Evolutionary conservation across 768 basidiomycete genomes (phyloP), one percentile per base, ranked within the genome.

Genomic region (Lyophyllum semitale): DNA sequence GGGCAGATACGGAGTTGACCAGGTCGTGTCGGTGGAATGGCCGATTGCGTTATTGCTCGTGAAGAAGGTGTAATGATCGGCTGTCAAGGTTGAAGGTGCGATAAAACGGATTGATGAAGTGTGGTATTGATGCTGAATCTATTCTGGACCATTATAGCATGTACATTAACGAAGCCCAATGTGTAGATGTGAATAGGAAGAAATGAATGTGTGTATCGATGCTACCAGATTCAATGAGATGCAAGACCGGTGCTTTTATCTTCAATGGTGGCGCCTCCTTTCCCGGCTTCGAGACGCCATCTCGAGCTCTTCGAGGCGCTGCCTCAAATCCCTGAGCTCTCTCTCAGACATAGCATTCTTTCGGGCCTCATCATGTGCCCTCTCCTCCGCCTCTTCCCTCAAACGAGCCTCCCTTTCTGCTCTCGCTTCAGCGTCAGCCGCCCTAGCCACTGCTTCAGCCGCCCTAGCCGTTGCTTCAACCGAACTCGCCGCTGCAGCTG

Each of bases 1-100:
- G 13, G 69, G 69, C 1, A 58, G 53, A 13, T 70, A 72, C 23
- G 71, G 72, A 0, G 70, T 73, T 26, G 68, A 75, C 41, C 77
- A 79, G 53, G 55, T 60, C 7, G 68, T 84, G 8, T 62, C 63
- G 15, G 71, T 84, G 6, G 80, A 83, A 59, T 84, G 81, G 81
- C 81, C 81, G 2, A 60, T 82, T 37, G 77, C 79, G 9, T 51
- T 83, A 48, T 54, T 82, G 12, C 65, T 80, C 30, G 73, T 61
- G 15, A 69, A 67, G 45, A 67, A 66, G 54, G 50, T 47, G 5
- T 61, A 29, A 53, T 9, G 13, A 22, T 41, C 15, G 35, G 15
- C 38, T n/a, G n/a, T n/a, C n/a, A n/a, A n/a, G n/a, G n/a, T n/a
- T n/a, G n/a, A n/a, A n/a, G n/a, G n/a, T n/a, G n/a, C n/a, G n/a